Percentiles rank a stretch among this genome's conserved stretches.
phyloP scores from a whole-genome alignment of 306 rosid genomes.

The Trifolium pratense region DNA sequence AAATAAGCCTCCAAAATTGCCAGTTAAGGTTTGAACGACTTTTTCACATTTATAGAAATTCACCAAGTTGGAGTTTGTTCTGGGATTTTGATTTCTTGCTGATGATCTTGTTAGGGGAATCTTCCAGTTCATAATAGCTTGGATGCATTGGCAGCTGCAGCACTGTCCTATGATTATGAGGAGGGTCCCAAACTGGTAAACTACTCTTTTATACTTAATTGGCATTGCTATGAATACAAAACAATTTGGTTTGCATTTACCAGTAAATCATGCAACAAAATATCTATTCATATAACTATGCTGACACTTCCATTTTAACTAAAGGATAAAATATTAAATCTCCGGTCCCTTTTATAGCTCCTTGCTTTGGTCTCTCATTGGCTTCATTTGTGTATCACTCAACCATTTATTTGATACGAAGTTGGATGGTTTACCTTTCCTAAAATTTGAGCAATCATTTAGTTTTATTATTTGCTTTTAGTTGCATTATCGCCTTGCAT shows the following conservation, averaged over 20 bases:
- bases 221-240: neutral
- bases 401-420: no score
- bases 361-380: no score
- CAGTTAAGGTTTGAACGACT: constrained; percentile 77
- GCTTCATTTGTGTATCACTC: no score
- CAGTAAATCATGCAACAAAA: constrained; percentile 8
- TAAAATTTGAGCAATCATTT: no score
- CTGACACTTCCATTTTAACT: constrained; percentile 1
- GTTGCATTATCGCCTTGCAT: no score
- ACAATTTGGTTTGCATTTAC: constrained; percentile 20
- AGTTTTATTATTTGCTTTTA: no score
- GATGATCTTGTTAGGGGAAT: constrained; percentile 71
- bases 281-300: constrained; percentile 19
- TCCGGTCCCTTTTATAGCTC: neutral
- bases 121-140: constrained; percentile 92
- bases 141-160: constrained; percentile 98
- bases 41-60: constrained; percentile 23
- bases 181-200: constrained; percentile 93
- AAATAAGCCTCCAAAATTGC: constrained; percentile 92
- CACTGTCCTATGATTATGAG: constrained; percentile 77
- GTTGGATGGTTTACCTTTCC: no score
- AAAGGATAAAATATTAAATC: constrained; percentile 25
- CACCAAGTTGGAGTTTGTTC: constrained; percentile 19
- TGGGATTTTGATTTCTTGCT: constrained; percentile 40
- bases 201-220: constrained; percentile 32